Evolutionary conservation across 1,284 basidiomycete species (phyloP), one percentile per base, ranked within the genome.

Genomic region (Cystobasidium slooffiae): DNA sequence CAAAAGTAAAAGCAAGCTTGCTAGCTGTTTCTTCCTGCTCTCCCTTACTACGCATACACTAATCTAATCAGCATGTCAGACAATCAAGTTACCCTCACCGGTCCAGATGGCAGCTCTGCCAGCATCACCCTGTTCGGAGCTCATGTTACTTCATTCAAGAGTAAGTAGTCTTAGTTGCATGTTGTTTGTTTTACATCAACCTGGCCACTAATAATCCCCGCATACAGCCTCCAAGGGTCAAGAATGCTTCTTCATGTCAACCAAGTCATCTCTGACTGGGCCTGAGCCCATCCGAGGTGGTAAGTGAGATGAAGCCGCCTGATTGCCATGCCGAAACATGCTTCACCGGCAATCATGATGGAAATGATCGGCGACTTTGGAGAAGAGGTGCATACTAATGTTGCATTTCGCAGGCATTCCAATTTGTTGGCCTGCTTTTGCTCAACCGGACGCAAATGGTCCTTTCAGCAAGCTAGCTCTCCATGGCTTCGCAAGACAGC

Each of bases 401-500:
- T 44, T 12, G 1, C 39, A 44, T 39, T 22, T 39, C 39, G 49
- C 72, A 61, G 80, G 80, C 14, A 76, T 81, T 37, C 80, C 80
- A 14, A 76, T 81, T 66, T 76, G 74, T 66, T 77, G 74, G 63
- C 70, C 77, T 44, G 59, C 67, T 55, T 81, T 81, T 66, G 80
- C 80, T 10, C 80, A 80, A 14, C 77, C 80, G 2, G 67, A 75
- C 20, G 20, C 70, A 37, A 67, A 77, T 51, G 69, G 74, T 22
- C 72, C 78, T 20, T 79, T 75, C 66, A 37, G 43, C 58, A 78
- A 79, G 66, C 63, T 81, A 56, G 80, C 79, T 53, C 79, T 81
- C 63, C 80, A 81, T 69, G 80, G 80, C 0, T 81, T 81, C 44
- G 80, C 80, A 0, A 52, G 80, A 22, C 79, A 73, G 20, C 68